These are phyloP conservation scores for Rhizopogon vulgaris DNA, from an alignment of 768 basidiomycete genomes.

Conservation along the genomic window DNA sequence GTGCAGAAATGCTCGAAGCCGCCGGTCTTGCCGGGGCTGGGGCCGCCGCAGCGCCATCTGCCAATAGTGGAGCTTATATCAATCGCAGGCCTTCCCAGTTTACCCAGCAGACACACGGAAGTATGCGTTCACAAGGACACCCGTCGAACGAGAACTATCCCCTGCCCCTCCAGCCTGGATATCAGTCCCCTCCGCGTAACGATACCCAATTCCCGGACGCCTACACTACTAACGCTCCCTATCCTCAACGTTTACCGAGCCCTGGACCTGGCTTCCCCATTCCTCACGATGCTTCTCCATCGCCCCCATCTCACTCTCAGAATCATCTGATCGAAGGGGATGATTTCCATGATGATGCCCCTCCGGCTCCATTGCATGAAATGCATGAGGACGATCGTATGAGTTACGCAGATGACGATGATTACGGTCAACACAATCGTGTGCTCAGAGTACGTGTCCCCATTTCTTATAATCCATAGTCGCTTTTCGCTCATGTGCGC, in stretches of 20 bases:
- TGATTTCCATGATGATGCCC: slow-evolving; percentile 2
- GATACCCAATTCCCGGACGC: slow-evolving; percentile 19
- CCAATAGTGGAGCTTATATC: slow-evolving; percentile 7
- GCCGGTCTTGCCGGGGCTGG: slow-evolving; percentile 16
- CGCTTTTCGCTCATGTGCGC: neutral
- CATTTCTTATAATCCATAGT: neutral
- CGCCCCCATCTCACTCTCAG: slow-evolving; percentile 12
- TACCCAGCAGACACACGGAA: slow-evolving; percentile 20
- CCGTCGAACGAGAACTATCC: slow-evolving; percentile 16
- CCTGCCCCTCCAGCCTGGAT: slow-evolving; percentile 18
- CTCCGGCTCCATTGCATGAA: slow-evolving; percentile 3
- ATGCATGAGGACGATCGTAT: slow-evolving; percentile 14
- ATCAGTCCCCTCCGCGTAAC: slow-evolving; percentile 16
- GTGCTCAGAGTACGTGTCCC: slow-evolving; percentile 21
- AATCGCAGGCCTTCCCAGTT: slow-evolving; percentile 20
- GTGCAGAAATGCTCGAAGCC: slow-evolving; percentile 22
- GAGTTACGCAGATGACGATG: slow-evolving; percentile 25
- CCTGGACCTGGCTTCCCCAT: slow-evolving; percentile 11
- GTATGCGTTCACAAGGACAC: slow-evolving; percentile 14
- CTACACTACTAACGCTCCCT: slow-evolving; percentile 20
- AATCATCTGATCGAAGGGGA: slow-evolving; percentile 6
- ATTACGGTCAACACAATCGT: slow-evolving; percentile 22
- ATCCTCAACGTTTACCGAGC: neutral
- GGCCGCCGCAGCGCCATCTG: slow-evolving; percentile 7
- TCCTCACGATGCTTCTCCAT: slow-evolving; percentile 13